A percentile compares a stretch with the other conserved stretches of the same genome.
phyloP scores from a whole-genome alignment of 2,329 filamentous ascomycete species.

The Talaromyces sp. region DNA sequence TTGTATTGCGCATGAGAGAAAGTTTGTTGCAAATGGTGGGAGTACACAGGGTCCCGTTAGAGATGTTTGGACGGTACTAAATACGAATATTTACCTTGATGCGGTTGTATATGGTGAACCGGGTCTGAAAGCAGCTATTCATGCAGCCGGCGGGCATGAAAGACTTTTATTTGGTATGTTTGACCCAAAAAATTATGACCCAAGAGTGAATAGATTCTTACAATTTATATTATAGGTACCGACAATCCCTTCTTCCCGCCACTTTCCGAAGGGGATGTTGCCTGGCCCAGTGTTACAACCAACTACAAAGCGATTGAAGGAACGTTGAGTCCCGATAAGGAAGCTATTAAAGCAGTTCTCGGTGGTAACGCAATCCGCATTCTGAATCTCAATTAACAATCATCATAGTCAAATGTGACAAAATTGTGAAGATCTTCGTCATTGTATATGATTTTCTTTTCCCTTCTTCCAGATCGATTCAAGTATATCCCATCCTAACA shows the following conservation, averaged over 20 bases:
- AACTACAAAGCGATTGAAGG: slow-evolving; percentile 43
- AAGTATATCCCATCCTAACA: slow-evolving; percentile 53
- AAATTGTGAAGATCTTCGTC: neutral
- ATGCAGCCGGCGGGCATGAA: slow-evolving; percentile 51
- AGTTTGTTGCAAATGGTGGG: slow-evolving; percentile 61
- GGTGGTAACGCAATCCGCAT: slow-evolving; percentile 43
- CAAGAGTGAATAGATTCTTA: neutral
- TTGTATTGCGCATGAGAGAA: slow-evolving; percentile 76
- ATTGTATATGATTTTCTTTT: neutral
- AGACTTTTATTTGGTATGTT: slow-evolving; percentile 38
- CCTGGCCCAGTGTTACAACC: slow-evolving; percentile 45
- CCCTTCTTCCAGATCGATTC: slow-evolving; percentile 14
- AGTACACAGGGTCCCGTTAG: slow-evolving; percentile 55
- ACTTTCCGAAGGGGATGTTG: slow-evolving; percentile 27
- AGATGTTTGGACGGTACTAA: slow-evolving; percentile 59
- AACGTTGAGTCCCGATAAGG: slow-evolving; percentile 30
- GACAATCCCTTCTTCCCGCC: slow-evolving; percentile 45
- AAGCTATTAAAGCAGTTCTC: slow-evolving; percentile 32
- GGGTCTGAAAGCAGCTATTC: slow-evolving; percentile 68
- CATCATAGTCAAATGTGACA: neutral
- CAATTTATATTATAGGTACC: slow-evolving; percentile 27
- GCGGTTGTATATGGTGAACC: slow-evolving; percentile 54
- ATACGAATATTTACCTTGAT: slow-evolving; percentile 79
- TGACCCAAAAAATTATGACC: neutral
- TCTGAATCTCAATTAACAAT: slow-evolving; percentile 30